Base-by-base conservation (phyloP, 2,329 filamentous ascomycete genomes). In the Ascochyta fabae region DNA sequence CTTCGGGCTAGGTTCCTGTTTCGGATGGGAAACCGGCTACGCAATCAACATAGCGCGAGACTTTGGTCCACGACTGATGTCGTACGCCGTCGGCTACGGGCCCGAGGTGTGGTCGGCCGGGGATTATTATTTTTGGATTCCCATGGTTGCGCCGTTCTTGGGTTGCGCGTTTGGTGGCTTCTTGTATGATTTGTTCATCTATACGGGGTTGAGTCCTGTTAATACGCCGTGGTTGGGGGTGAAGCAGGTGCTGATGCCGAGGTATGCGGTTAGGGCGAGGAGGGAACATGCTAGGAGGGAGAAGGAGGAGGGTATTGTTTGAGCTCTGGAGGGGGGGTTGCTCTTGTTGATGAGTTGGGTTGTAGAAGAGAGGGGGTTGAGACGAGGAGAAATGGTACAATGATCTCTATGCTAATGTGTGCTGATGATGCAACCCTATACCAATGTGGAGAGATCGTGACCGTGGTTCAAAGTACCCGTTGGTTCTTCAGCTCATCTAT, bases 11-110 rank as follows among this genome's bases (percentile, higher is more conserved):
- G 88, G 88, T 16, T 86, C 86, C 29, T 88, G 86, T 68, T 91
- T 90, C 65, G 89, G 89, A 6, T 91, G 87, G 87, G 84, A 91
- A 72, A 92, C 88, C 1, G 88, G 89, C 34, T 92, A 89, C 74
- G 88, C 88, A 1, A 90, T 91, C 61, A 91, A 91, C 66, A 74
- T 90, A 38, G 88, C 88, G 33, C 82, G 89, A 73, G 89, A 92
- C 61, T 89, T 91, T 68, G 87, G 87, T 0, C 88, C 88, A 9
- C 79, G 88, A 10, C 72, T 91, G 39, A 84, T 89, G 59, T 84
- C 84, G 1, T 89, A 86, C 68, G 83, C 87, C 68, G 65, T 91
- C 49, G 89, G 89, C 2, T 91, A 92, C 67, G 87, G 87, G 0
- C 73, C 72, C 44, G 82, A 87, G 45, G 88, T 91, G 0, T 91